These are phyloP conservation scores for Pseudogymnoascus pannorum DNA, from an alignment of 2,329 filamentous ascomycete species.

Conservation along the genomic window DNA sequence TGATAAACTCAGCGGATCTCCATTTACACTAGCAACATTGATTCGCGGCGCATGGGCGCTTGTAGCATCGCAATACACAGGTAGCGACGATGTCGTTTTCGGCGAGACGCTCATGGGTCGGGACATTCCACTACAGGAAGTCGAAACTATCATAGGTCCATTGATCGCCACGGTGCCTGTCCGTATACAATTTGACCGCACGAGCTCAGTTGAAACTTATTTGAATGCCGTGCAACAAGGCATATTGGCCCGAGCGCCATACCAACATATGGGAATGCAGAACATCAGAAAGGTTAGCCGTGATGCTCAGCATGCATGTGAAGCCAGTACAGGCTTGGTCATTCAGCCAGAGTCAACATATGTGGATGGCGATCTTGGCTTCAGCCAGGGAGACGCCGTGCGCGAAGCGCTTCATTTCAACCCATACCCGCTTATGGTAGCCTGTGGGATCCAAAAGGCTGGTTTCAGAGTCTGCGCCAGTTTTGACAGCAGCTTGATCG, in stretches of 20 bases:
- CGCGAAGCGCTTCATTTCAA: slow-evolving; percentile 34
- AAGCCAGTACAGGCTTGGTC: slow-evolving; percentile 18
- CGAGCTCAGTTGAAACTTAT: slow-evolving; percentile 32
- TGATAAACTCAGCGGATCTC: slow-evolving; percentile 9
- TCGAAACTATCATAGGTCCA: slow-evolving; percentile 38
- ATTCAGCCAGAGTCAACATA: slow-evolving; percentile 30
- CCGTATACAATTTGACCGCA: slow-evolving; percentile 29
- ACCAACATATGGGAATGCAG: slow-evolving; percentile 23
- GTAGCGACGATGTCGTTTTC: slow-evolving; percentile 35
- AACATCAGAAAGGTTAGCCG: slow-evolving; percentile 21
- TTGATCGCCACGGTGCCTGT: slow-evolving; percentile 38
- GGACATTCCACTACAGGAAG: slow-evolving; percentile 32
- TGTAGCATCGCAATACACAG: slow-evolving; percentile 33
- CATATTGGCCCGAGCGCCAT: slow-evolving; percentile 39
- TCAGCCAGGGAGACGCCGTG: slow-evolving; percentile 29
- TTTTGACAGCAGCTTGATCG: slow-evolving; percentile 34
- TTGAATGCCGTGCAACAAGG: slow-evolving; percentile 40
- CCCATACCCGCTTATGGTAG: slow-evolving; percentile 43
- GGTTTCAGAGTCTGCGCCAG: slow-evolving; percentile 38
- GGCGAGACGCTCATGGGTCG: slow-evolving; percentile 39
- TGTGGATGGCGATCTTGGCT: slow-evolving; percentile 31
- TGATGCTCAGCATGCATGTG: slow-evolving; percentile 20
- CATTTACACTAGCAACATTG: slow-evolving; percentile 19
- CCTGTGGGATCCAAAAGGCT: slow-evolving; percentile 35
- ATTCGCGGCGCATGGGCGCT: slow-evolving; percentile 34